phyloP scores from a whole-genome alignment of 2,329 filamentous ascomycete genomes.

The Monilinia aucupariae region DNA sequence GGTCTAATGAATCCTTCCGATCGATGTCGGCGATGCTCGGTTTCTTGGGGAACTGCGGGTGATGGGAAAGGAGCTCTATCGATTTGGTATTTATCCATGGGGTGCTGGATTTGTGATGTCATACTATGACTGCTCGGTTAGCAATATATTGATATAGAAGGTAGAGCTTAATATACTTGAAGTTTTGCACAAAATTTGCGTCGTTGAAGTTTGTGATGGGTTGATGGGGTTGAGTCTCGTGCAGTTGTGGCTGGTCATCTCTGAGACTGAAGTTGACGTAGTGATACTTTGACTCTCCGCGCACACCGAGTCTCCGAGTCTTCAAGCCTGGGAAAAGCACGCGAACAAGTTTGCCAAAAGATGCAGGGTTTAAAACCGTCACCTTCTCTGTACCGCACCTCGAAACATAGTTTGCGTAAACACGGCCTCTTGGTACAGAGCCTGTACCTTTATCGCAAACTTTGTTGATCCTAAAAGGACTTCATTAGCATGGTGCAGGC shows the following conservation, averaged over 20 bases:
- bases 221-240: slow-evolving; percentile 41
- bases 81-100: slow-evolving; percentile 33
- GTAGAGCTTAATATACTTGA: slow-evolving; percentile 41
- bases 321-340: slow-evolving; percentile 95
- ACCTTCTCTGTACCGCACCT: slow-evolving; percentile 90
- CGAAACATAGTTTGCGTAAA: slow-evolving; percentile 93
- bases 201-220: slow-evolving; percentile 48
- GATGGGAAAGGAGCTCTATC: slow-evolving; percentile 39
- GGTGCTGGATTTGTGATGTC: slow-evolving; percentile 29
- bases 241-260: slow-evolving; percentile 44
- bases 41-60: slow-evolving; percentile 37
- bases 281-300: slow-evolving; percentile 97
- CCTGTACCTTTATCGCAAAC: slow-evolving; percentile 70
- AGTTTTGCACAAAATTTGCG: slow-evolving; percentile 44
- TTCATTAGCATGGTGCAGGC: slow-evolving; percentile 16
- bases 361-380: slow-evolving; percentile 91
- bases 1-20: slow-evolving; percentile 36
- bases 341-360: slow-evolving; percentile 93
- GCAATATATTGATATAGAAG: slow-evolving; percentile 2
- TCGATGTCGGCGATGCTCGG: slow-evolving; percentile 29
- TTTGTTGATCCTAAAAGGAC: slow-evolving; percentile 57
- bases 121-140: slow-evolving; percentile 30
- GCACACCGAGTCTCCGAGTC: slow-evolving; percentile 83
- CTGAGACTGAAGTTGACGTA: slow-evolving; percentile 66
- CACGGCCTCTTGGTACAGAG: slow-evolving; percentile 85